phyloP scores from a whole-genome alignment of 805 yeast species.

The Candida succiphila region DNA sequence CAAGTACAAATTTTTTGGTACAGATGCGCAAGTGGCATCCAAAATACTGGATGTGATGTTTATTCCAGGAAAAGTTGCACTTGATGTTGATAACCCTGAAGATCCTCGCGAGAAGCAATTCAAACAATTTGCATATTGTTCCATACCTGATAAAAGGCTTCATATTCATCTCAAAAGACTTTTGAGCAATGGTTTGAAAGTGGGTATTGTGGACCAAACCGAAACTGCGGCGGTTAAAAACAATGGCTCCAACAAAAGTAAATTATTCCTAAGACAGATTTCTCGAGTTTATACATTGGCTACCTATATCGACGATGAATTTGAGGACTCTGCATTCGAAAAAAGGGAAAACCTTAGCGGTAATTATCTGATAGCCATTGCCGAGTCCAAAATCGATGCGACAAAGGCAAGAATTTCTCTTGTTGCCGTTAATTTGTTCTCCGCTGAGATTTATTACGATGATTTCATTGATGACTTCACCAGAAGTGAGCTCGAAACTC shows the following conservation, averaged over 20 bases:
- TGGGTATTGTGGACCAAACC: conserved; percentile 78
- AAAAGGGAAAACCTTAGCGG: conserved; percentile 20
- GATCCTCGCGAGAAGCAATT: conserved; percentile 31
- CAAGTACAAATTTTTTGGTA: conserved; percentile 78
- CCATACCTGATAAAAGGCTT: conserved; percentile 72
- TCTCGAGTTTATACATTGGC: conserved; percentile 73
- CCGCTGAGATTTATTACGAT: conserved; percentile 74
- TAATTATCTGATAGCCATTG: conserved; percentile 37
- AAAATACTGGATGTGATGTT: conserved; percentile 58
- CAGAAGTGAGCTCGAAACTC: conserved; percentile 59
- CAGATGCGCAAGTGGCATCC: conserved; percentile 70
- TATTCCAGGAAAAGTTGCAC: conserved; percentile 54
- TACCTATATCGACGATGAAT: conserved; percentile 58
- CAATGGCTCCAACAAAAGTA: conserved; percentile 36
- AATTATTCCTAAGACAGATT: conserved; percentile 58
- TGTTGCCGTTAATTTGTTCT: conserved; percentile 57
- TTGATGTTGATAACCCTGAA: conserved; percentile 36
- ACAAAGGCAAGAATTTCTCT: conserved; percentile 25
- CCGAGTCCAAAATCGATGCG: conserved; percentile 13
- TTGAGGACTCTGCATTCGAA: conserved; percentile 1
- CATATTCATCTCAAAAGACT: conserved; percentile 70
- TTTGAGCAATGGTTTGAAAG: conserved; percentile 62
- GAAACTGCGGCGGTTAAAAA: conserved; percentile 73
- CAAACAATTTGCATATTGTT: conserved; percentile 67
- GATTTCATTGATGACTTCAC: conserved; percentile 48